These are phyloP conservation scores for Euptelea pleiosperma DNA, from an alignment of 164 flowering plant species.

Conservation along the genomic window DNA sequence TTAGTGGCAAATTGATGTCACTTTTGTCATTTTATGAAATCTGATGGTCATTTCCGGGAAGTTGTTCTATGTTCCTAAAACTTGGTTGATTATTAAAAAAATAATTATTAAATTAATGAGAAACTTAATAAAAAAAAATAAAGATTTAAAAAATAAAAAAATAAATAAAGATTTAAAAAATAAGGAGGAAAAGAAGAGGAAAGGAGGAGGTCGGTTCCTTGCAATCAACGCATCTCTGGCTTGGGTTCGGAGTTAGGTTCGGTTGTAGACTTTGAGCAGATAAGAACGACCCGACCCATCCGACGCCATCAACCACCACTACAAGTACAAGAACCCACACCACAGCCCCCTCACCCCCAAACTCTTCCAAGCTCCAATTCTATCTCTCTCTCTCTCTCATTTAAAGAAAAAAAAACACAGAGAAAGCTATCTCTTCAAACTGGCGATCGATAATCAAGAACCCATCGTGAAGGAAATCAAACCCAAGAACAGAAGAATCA, in stretches of 20 bases:
- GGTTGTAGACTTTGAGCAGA: constrained; percentile 52
- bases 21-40: no score
- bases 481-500: constrained; percentile 73
- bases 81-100: no score
- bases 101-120: no score
- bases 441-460: constrained; percentile 92
- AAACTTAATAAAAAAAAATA: constrained; percentile 5
- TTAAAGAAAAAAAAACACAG: background rate
- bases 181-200: constrained; percentile 32
- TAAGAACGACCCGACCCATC: constrained; percentile 48
- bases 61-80: no score
- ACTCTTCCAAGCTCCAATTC: constrained; percentile 15
- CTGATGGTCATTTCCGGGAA: no score
- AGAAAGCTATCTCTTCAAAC: constrained; percentile 26
- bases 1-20: no score
- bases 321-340: constrained; percentile 40
- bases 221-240: constrained; percentile 46
- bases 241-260: constrained; percentile 42
- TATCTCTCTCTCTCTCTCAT: constrained; percentile 11
- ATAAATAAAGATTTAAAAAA: constrained; percentile 6
- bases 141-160: background rate
- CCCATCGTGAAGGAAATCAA: constrained; percentile 59
- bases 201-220: constrained; percentile 63
- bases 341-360: constrained; percentile 5
- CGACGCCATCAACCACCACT: constrained; percentile 16